Conservation (phyloP, 1,284 basidiomycete species). For the Ganoderma sp. region DNA sequence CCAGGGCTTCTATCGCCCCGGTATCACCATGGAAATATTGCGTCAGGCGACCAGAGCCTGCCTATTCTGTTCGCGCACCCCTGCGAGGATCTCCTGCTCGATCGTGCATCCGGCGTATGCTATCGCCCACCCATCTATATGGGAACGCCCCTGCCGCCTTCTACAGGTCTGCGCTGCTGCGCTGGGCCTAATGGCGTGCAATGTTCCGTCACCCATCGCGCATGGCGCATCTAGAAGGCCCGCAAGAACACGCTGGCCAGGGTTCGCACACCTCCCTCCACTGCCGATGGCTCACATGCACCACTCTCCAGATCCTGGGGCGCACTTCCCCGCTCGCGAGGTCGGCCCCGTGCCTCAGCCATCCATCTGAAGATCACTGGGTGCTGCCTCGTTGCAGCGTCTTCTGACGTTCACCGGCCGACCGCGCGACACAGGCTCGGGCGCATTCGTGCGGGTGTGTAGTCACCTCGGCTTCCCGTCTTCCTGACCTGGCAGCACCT, state of each 20-base stretch:
- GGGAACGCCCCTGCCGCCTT: conserved; percentile 16
- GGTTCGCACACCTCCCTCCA: conserved; percentile 21
- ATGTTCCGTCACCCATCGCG: conserved; percentile 9
- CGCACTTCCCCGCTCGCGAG: conserved; percentile 4
- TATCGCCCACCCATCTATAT: conserved; percentile 26
- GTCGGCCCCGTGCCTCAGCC: conserved; percentile 10
- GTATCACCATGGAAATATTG: conserved; percentile 28
- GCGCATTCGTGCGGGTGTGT: neutral
- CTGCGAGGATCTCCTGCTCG: conserved; percentile 18
- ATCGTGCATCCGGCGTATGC: conserved; percentile 17
- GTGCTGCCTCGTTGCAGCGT: conserved; percentile 17
- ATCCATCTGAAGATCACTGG: conserved; percentile 18
- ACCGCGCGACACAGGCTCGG: conserved; percentile 17
- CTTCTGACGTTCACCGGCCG: conserved; percentile 4
- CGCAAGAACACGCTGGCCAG: conserved; percentile 20
- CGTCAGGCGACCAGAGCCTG: conserved; percentile 26
- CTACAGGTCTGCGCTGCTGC: conserved; percentile 4
- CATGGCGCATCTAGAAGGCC: conserved; percentile 13
- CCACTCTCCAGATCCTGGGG: conserved; percentile 23
- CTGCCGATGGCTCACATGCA: conserved; percentile 26
- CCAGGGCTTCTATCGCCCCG: conserved; percentile 30
- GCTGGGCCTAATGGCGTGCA: conserved; percentile 25
- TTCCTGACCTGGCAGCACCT: conserved; percentile 12
- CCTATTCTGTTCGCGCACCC: conserved; percentile 20
- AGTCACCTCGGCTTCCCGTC: conserved; percentile 18